Conservation (phyloP, 805 yeast species). For the Saccharomyces eubayanus region DNA sequence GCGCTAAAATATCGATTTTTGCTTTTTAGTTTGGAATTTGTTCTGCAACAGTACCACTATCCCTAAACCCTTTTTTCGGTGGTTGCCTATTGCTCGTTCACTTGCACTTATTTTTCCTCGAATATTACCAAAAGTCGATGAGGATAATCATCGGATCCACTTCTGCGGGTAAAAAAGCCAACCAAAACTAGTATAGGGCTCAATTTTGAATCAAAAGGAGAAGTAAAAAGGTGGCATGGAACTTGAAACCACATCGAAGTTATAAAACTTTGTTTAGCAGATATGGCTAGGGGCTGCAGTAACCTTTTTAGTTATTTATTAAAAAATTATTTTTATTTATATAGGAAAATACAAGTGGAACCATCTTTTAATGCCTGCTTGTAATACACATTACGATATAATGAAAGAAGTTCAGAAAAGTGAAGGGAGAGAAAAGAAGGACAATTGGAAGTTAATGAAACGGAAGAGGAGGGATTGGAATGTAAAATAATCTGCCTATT, state of each 20-base stretch:
- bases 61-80: not conserved
- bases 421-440: not conserved
- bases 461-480: not conserved
- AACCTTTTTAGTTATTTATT: not conserved
- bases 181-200: not conserved
- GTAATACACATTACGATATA: not conserved
- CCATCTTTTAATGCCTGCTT: not conserved
- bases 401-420: not conserved
- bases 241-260: not conserved
- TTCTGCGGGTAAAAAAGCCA: not conserved
- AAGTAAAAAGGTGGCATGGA: not conserved
- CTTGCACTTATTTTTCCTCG: not conserved
- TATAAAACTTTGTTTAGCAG: not conserved
- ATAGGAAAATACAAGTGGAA: not conserved
- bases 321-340: not conserved
- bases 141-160: not conserved
- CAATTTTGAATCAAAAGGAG: not conserved
- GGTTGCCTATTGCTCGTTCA: not conserved
- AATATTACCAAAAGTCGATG: not conserved
- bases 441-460: not conserved
- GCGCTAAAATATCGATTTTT: not conserved
- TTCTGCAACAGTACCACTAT: not conserved
- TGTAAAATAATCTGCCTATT: constrained; percentile 34
- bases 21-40: not conserved
- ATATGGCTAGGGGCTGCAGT: not conserved